phyloP scores from a whole-genome alignment of 1,139 yeast species.

The Scheffersomyces lignicola region DNA sequence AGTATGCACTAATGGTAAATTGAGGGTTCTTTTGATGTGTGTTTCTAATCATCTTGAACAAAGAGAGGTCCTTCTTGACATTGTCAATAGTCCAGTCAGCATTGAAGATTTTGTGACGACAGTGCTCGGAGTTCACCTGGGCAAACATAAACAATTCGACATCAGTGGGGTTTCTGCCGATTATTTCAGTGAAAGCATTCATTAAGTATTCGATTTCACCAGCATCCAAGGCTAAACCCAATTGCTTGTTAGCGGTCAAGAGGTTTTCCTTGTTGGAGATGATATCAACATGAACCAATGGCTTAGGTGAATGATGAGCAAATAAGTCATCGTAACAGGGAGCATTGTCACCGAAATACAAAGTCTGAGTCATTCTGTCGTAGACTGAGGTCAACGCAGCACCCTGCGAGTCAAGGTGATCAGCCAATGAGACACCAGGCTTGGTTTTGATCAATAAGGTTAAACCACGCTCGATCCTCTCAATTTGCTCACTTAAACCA shows the following conservation, averaged over 20 bases:
- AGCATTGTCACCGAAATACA: slow-evolving; percentile 48
- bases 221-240: slow-evolving; percentile 89
- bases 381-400: slow-evolving; percentile 67
- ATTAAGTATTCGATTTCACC: slow-evolving; percentile 91
- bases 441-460: slow-evolving; percentile 70
- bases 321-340: slow-evolving; percentile 75
- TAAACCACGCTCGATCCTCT: slow-evolving; percentile 88
- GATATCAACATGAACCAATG: slow-evolving; percentile 75
- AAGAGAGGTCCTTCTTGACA: slow-evolving; percentile 64
- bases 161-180: slow-evolving; percentile 94
- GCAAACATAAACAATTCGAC: slow-evolving; percentile 99
- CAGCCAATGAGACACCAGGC: slow-evolving; percentile 63
- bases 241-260: slow-evolving; percentile 70
- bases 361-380: slow-evolving; percentile 93
- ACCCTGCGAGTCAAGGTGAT: slow-evolving; percentile 42
- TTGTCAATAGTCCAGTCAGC: slow-evolving; percentile 98
- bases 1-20: slow-evolving; percentile 88
- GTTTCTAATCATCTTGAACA: slow-evolving; percentile 94
- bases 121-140: slow-evolving; percentile 98
- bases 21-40: slow-evolving; percentile 83
- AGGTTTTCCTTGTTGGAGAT: slow-evolving; percentile 62
- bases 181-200: slow-evolving; percentile 68
- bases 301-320: slow-evolving; percentile 78
- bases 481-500: slow-evolving; percentile 69
- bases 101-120: slow-evolving; percentile 98